Evolutionary conservation across 1,284 basidiomycete species (phyloP).

Genomic region (Pseudozyma tsukubaensis): DNA sequence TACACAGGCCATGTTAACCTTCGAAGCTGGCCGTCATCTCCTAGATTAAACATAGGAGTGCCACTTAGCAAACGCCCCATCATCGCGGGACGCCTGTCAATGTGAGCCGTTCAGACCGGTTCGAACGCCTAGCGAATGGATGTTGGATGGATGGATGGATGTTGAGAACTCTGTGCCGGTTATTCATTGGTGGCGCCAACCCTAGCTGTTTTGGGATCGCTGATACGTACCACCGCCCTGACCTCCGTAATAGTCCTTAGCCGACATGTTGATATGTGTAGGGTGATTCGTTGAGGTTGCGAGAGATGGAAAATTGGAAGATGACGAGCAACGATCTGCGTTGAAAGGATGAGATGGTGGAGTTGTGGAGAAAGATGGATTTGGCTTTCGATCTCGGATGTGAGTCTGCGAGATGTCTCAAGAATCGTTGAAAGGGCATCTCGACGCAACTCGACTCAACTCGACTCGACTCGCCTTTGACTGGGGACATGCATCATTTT

Average conservation of each 20-base stretch:
- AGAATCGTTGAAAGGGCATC: no score
- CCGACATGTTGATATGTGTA: conserved; percentile 35
- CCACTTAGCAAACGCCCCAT: no score
- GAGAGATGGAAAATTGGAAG: not conserved
- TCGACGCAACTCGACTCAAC: no score
- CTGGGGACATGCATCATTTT: no score
- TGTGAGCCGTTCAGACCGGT: not conserved
- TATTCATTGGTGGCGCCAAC: conserved; percentile 2
- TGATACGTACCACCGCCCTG: conserved; percentile 44
- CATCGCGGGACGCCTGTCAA: no score
- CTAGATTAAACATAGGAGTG: no score
- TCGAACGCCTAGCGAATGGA: not conserved
- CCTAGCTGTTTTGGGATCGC: conserved; percentile 2
- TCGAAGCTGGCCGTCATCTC: no score
- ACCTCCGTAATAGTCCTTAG: conserved; percentile 57
- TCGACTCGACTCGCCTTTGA: no score
- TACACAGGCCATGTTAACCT: no score
- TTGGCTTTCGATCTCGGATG: no score
- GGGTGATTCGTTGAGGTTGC: not conserved
- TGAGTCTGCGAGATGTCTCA: no score
- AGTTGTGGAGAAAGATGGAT: no score
- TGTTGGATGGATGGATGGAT: conserved; percentile 6
- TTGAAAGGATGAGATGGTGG: not conserved
- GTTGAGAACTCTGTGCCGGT: not conserved
- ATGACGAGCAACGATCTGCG: not conserved